Evolutionary conservation across 805 yeast genomes (phyloP), one percentile per base, ranked within the genome.

Genomic region (Lipomyces mesembrius): DNA sequence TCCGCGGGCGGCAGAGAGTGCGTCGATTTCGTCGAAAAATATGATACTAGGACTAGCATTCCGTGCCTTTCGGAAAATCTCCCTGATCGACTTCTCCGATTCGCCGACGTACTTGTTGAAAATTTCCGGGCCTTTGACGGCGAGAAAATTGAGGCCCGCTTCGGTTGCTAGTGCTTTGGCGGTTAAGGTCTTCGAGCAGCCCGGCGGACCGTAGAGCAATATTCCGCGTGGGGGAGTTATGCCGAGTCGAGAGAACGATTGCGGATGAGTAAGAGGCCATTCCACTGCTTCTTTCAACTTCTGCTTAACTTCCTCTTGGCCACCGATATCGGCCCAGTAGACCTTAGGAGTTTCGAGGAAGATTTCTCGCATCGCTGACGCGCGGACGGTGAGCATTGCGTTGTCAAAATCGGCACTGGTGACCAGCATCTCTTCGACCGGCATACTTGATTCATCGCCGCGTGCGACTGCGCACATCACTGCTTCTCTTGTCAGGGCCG

Each of bases 151-250:
- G 60, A 94, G 84, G 0, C 98, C 98, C 1, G 97, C 89, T 78
- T 94, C 99, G 0, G 97, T 90, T 0, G 98, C 98, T 37, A 94
- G 79, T 0, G 98, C 98, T 75, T 94, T 94, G 1, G 98, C 98
- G 0, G 97, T 91, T 68, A 94, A 79, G 0, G 99, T 94, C 74
- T 94, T 94, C 11, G 98, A 93, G 80, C 98, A 94, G 17, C 99
- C 99, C 0, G 99, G 98, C 0, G 99, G 99, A 0, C 99, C 99
- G 77, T 95, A 95, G 25, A 95, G 81, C 58, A 95, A 78, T 0
- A 95, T 89, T 49, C 99, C 99, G 72, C 91, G 90, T 2, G 99
- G 99, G 0, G 98, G 92, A 55, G 85, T 81, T 2, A 95, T 88
- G 0, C 98, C 98, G 14, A 95, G 81, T 54, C 84, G 81, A 22